phyloP scores from a whole-genome alignment of 306 rosid species.

The Lathyrus sativus region DNA sequence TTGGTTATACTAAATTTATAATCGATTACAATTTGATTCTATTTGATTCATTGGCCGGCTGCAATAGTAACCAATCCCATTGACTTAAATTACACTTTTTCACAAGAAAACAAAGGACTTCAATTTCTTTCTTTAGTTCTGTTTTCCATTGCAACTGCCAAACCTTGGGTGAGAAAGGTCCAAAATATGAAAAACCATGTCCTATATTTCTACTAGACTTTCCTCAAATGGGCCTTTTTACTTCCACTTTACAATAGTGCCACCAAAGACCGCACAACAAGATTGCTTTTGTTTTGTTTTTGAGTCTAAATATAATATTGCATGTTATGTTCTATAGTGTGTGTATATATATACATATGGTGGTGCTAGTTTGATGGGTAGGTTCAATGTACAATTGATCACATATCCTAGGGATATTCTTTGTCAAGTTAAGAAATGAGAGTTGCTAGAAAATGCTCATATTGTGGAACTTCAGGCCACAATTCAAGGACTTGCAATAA shows the following conservation, averaged over 20 bases:
- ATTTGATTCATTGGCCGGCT: no score
- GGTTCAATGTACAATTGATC: neutral
- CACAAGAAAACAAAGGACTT: neutral
- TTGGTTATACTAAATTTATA: no score
- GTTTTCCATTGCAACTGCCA: slow-evolving; percentile 24
- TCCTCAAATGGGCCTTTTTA: slow-evolving; percentile 46
- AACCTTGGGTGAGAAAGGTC: slow-evolving; percentile 49
- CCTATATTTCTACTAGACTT: slow-evolving; percentile 43
- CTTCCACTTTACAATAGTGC: slow-evolving; percentile 43
- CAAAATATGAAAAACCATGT: slow-evolving; percentile 43
- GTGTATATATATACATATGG: neutral
- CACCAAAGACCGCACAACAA: slow-evolving; percentile 60
- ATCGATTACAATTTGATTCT: no score
- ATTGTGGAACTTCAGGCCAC: slow-evolving; percentile 88
- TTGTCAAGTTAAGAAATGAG: slow-evolving; percentile 43
- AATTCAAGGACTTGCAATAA: slow-evolving; percentile 81
- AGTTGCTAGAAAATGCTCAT: slow-evolving; percentile 89
- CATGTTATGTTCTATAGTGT: neutral
- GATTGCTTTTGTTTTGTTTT: slow-evolving; percentile 30
- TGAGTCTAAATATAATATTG: slow-evolving; percentile 17
- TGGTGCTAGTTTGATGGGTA: slow-evolving; percentile 1
- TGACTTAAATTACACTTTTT: no score
- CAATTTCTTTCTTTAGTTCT: neutral
- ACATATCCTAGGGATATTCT: slow-evolving; percentile 16
- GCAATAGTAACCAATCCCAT: no score